These are phyloP conservation scores for Podila epicladia DNA, from an alignment of 192 early-diverging fungal genomes.

Conservation along the genomic window DNA sequence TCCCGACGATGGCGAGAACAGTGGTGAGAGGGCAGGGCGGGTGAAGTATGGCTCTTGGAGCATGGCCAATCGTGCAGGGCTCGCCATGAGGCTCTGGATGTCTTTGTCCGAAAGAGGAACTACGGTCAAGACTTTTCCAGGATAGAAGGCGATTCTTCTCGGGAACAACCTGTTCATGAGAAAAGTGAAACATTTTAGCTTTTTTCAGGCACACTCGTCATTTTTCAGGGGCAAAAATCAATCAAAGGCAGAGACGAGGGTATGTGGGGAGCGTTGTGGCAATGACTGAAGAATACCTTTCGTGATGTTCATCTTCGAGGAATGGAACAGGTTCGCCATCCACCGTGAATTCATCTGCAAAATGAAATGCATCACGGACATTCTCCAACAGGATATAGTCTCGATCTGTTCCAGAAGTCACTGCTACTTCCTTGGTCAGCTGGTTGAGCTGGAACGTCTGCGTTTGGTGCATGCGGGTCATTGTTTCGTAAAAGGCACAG, in stretches of 20 bases:
- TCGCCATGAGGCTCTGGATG: not conserved
- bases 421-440: constrained; percentile 10
- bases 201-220: not conserved
- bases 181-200: not conserved
- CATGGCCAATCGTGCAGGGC: no score
- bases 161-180: constrained; percentile 16
- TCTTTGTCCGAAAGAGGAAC: not conserved
- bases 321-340: constrained; percentile 26
- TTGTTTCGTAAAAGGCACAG: not conserved
- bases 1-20: no score
- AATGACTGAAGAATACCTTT: not conserved
- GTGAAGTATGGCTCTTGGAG: no score
- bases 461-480: no score
- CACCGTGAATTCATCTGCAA: constrained; percentile 17
- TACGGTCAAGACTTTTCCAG: constrained; percentile 17
- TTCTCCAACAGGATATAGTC: constrained; percentile 30
- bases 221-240: not conserved
- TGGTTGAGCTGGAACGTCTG: constrained; percentile 16
- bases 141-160: constrained; percentile 23
- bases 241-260: not conserved
- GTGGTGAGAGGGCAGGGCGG: no score
- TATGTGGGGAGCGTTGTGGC: not conserved
- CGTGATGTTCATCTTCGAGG: constrained; percentile 23
- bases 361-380: constrained; percentile 26
- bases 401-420: constrained; percentile 3